Base-by-base conservation (phyloP, 306 rosid species). In the Cucumis melo region DNA sequence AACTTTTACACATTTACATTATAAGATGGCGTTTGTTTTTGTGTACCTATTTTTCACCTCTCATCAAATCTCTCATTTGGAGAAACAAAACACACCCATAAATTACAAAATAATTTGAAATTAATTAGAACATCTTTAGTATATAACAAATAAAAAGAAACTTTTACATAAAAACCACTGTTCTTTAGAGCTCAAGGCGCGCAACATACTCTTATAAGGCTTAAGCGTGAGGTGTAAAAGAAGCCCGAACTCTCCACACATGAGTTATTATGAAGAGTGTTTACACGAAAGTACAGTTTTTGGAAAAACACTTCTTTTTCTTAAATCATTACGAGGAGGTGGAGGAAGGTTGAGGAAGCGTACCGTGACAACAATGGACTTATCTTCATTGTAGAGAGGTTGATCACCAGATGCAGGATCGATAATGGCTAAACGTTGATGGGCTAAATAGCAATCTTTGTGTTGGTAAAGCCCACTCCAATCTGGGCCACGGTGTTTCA, bases 331-430 rank as follows among this genome's bases (percentile, higher is more conserved):
- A 41, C 29, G 2, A 27, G 29, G 29, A 27, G 2, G 29, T 27
- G 2, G 48, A 51, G 24, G 34, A 19, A 56, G 53, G 13, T 24
- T 4, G 5, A 10, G 61, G 44, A 10, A 83, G 38, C 4, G 48
- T 84, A 95, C 99, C 86, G 98, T 92, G 83, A 95, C 97, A 51
- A 79, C 87, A 54, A 92, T 73, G 32, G 97, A 78, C 79, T 92
- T 81, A 88, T 95, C 98, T 38, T 89, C 99, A 38, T 92, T 95
- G n/a, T 82, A 95, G 51, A 95, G 98, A 58, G 99, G 99, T 80
- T 95, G 99, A 88, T 95, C 99, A 16, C 99, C 99, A 57, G 99
- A 95, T 61, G 99, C 97, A 70, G 98, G 99, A 84, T 90, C 99
- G 76, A 95, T 87, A 41, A 95, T 88, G 50, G 98, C 99, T 63